Base-by-base conservation (phyloP, 129 eudicot genomes). In the Arctium lappa region DNA sequence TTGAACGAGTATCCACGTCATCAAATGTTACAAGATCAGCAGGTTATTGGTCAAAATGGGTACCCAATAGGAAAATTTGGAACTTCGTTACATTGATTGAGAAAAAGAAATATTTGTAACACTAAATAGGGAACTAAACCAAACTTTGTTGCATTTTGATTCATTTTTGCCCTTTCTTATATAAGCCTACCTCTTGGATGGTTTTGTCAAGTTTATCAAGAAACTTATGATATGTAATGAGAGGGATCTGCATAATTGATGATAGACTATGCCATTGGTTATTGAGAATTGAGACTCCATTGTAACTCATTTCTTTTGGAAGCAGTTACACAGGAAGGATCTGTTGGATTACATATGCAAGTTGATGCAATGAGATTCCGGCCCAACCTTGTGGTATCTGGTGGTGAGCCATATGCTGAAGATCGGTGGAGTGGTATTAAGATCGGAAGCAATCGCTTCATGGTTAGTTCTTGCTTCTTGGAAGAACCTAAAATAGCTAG, bases 381-480 rank as follows among this genome's bases (percentile, higher is more conserved):
- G 10, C 98, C 98, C 18, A 95, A 95, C 78, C 89, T 95, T 75
- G 92, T 92, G 31, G 83, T 89, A 81, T 86, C 94, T 75, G 98
- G 98, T 79, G 98, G 97, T 16, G 83, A 77, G 31, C 94, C 98
- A 5, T 92, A 89, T 77, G 91, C 44, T 7, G 98, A 95, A 95
- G 98, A 95, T 85, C 79, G 83, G 73, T 95, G 98, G 98, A 86
- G 72, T 70, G 82, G 85, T 80, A 77, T 91, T 60, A 90, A 82
- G 84, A 95, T 94, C 74, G 98, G 97, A 63, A 73, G 74, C 40
- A 83, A 80, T 44, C 74, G 87, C 82, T 95, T 92, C 77, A 83
- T 34, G 80, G 98, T 92, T 69, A 89, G 94, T 89, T 84, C 8
- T 81, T 30, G 72, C 72, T 81, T 76, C 72, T 37, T 37, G 1